Base-by-base conservation (phyloP, 2,329 filamentous ascomycete genomes). In the Grosmannia penicillata region DNA sequence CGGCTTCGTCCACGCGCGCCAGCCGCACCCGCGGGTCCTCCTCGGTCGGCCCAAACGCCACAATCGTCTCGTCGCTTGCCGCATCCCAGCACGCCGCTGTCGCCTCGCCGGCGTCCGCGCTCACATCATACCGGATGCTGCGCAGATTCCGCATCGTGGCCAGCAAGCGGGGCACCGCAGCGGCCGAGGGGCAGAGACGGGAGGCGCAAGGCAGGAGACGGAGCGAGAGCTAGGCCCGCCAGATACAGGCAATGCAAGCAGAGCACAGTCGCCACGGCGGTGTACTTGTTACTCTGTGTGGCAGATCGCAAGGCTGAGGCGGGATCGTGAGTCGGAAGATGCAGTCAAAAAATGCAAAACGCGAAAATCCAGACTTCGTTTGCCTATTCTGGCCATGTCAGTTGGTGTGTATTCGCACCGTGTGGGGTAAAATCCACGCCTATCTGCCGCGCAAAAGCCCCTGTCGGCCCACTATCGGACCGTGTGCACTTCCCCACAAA, bases 21-120 rank as follows among this genome's bases (percentile, higher is more conserved):
- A 96, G 68, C 56, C 89, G 79, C 49, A 98, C 82, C 37, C 76
- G 65, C 40, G 78, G 66, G 54, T 75, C 75, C 49, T 70, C 64
- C 54, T 72, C 64, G 4, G 76, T 78, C 45, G 89, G 91, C 8
- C 91, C 89, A 65, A 89, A 80, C 38, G 84, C 78, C 61, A 81
- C 87, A 50, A 98, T 68, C 38, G 91, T 60, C 43, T 82, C 75
- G 57, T 91, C 81, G 46, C 72, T 76, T 43, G 76, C 70, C 35
- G 79, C 70, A 61, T 96, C 86, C 89, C 89, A 96, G 52, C 85
- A 81, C 40, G 78, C 75, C 23, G 85, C 79, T 38, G 83, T 80
- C 51, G 91, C 66, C 43, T 72, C 66, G 45, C 68, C 58, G 37
- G 70, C 65, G 46, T 76, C 65, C 48, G 63, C 69, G 62, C 78